Conservation (phyloP, 345 rosid species). For the Arabidopsis arenosa region DNA sequence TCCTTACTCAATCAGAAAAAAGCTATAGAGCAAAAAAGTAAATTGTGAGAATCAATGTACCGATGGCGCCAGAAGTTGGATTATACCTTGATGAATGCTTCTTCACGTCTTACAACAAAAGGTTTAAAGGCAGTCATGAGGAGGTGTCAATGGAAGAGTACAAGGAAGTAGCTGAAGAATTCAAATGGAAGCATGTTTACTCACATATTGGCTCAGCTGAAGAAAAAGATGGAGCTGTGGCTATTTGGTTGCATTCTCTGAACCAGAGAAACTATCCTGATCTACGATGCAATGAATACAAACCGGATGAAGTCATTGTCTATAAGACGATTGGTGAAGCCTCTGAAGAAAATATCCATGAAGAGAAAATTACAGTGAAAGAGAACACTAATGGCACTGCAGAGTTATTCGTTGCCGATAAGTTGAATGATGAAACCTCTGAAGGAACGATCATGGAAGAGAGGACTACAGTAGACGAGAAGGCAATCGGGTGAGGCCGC, state of each 20-base stretch:
- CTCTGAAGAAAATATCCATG: constrained; percentile 28
- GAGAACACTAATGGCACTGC: constrained; percentile 17
- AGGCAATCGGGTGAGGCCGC: constrained; percentile 12
- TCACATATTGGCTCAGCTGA: constrained; percentile 82
- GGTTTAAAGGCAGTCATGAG: constrained; percentile 84
- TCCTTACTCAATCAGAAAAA: not conserved
- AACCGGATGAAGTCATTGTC: constrained; percentile 40
- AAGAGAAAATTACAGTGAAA: constrained; percentile 29
- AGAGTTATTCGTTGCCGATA: not conserved
- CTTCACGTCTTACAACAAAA: constrained; percentile 78
- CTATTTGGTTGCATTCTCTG: constrained; percentile 92
- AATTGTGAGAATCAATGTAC: constrained; percentile 69
- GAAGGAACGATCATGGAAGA: constrained; percentile 20
- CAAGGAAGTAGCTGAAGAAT: constrained; percentile 71
- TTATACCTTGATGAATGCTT: constrained; percentile 93
- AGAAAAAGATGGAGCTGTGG: constrained; percentile 81
- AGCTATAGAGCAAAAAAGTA: not conserved
- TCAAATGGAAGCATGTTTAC: constrained; percentile 83
- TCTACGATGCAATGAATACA: constrained; percentile 43
- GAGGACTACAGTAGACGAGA: constrained; percentile 8
- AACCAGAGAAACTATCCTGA: constrained; percentile 86
- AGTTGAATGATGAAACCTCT: constrained; percentile 29
- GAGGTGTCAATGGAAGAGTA: constrained; percentile 83
- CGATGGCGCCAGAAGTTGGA: constrained; percentile 98
- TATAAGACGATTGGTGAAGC: constrained; percentile 37